Conservation (phyloP, 1,284 basidiomycete genomes). For the Xerocomus amazonicus region DNA sequence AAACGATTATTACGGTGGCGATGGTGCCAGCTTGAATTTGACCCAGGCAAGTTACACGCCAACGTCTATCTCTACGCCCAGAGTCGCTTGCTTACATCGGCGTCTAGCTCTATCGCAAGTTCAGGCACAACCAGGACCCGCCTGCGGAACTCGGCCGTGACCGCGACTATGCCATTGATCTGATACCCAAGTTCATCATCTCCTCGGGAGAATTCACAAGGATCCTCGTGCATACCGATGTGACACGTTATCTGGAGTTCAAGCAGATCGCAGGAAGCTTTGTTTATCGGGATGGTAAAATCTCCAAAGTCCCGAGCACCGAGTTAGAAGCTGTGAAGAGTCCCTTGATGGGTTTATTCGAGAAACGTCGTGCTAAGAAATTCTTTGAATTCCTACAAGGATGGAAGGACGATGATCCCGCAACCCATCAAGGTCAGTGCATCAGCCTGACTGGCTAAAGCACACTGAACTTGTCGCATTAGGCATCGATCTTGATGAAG, state of each 20-base stretch:
- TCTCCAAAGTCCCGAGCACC: conserved; percentile 97
- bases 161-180: conserved; percentile 93
- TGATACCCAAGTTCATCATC: conserved; percentile 97
- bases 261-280: conserved; percentile 99
- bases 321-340: conserved; percentile 97
- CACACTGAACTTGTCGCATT: conserved; percentile 4
- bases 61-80: conserved; percentile 7
- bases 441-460: background rate
- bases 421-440: conserved; percentile 86
- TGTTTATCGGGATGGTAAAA: conserved; percentile 95
- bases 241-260: conserved; percentile 98
- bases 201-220: conserved; percentile 97
- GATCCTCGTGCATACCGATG: conserved; percentile 99
- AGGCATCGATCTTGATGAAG: conserved; percentile 85
- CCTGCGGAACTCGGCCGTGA: conserved; percentile 86
- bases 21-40: conserved; percentile 95
- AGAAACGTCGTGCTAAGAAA: conserved; percentile 97
- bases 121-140: conserved; percentile 71
- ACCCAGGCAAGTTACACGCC: conserved; percentile 70
- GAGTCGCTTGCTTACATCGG: conserved; percentile 21
- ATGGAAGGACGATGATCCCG: conserved; percentile 93
- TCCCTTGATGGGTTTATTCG: conserved; percentile 96
- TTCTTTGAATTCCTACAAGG: conserved; percentile 98
- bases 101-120: conserved; percentile 98
- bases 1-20: conserved; percentile 98